phyloP scores from a whole-genome alignment of 352 stramenopile genomes.

The Phytophthora quininea region DNA sequence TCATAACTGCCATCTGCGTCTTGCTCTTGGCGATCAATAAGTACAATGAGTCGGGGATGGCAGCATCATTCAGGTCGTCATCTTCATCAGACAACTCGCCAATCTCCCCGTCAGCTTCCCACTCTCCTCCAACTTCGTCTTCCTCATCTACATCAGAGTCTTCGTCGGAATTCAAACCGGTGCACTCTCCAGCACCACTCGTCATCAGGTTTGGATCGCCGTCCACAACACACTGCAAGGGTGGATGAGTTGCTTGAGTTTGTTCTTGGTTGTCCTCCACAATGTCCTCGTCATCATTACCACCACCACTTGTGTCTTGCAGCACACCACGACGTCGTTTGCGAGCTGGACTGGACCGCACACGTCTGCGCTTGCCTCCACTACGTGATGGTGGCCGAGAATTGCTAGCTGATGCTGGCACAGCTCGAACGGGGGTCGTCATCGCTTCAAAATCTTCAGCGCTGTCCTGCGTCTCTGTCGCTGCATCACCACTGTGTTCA shows the following conservation, averaged over 20 bases:
- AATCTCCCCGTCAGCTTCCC: constrained; percentile 8
- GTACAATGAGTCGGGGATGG: neutral
- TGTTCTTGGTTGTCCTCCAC: neutral
- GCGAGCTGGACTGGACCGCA: neutral
- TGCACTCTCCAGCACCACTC: neutral
- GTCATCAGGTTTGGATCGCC: constrained; percentile 11
- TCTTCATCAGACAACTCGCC: constrained; percentile 6
- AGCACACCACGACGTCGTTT: neutral
- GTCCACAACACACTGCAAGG: neutral
- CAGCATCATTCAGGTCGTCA: neutral
- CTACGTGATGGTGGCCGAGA: neutral
- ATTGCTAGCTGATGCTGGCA: neutral
- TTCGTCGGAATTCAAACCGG: constrained; percentile 11
- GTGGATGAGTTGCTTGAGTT: neutral
- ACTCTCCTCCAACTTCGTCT: constrained; percentile 1
- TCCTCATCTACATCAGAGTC: constrained; percentile 4
- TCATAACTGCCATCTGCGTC: neutral
- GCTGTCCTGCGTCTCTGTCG: no score
- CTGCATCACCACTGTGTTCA: neutral
- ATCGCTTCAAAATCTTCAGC: neutral
- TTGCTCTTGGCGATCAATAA: neutral
- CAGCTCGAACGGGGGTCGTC: neutral
- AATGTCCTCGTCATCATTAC: neutral
- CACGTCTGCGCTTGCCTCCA: neutral
- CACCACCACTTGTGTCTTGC: constrained; percentile 1